phyloP scores from a whole-genome alignment of 1,284 basidiomycete species.

The Athelia psychrophila region DNA sequence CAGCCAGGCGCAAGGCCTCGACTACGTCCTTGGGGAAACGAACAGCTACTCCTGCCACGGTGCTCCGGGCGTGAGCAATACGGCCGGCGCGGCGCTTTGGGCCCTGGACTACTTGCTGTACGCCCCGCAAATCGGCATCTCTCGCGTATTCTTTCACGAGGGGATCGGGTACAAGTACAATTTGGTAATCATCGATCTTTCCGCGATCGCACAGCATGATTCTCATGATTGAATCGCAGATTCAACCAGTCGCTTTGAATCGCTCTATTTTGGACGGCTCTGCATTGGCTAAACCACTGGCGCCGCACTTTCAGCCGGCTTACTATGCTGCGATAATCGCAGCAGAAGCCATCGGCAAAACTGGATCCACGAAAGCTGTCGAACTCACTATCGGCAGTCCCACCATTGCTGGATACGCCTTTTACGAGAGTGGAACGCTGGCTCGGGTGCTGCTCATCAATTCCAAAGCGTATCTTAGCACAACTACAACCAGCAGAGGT shows the following conservation, averaged over 20 bases:
- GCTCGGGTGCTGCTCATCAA: slow-evolving; percentile 59
- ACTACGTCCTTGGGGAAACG: slow-evolving; percentile 62
- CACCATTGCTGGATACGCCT: slow-evolving; percentile 59
- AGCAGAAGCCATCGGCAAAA: slow-evolving; percentile 18
- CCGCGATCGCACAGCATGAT: not conserved
- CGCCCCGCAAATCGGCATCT: slow-evolving; percentile 15
- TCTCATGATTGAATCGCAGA: slow-evolving; percentile 18
- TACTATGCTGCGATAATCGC: slow-evolving; percentile 20
- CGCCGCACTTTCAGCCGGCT: slow-evolving; percentile 19
- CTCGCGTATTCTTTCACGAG: slow-evolving; percentile 19
- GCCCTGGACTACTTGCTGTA: slow-evolving; percentile 62
- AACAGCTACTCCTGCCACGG: slow-evolving; percentile 55
- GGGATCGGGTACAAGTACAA: slow-evolving; percentile 25
- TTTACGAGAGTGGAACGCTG: slow-evolving; percentile 47
- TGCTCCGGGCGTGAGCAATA: slow-evolving; percentile 65
- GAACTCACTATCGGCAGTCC: slow-evolving; percentile 51
- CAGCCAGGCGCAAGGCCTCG: slow-evolving; percentile 41
- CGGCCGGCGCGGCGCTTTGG: slow-evolving; percentile 70
- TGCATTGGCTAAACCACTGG: slow-evolving; percentile 12
- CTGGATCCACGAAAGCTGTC: slow-evolving; percentile 37
- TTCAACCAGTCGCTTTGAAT: slow-evolving; percentile 19
- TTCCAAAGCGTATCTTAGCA: slow-evolving; percentile 44
- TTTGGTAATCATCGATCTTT: slow-evolving; percentile 17
- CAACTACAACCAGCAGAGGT: slow-evolving; percentile 30
- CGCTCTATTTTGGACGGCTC: slow-evolving; percentile 15